phyloP scores from a whole-genome alignment of 208 protist genomes.

The Acanthamoeba culbertsoni region DNA sequence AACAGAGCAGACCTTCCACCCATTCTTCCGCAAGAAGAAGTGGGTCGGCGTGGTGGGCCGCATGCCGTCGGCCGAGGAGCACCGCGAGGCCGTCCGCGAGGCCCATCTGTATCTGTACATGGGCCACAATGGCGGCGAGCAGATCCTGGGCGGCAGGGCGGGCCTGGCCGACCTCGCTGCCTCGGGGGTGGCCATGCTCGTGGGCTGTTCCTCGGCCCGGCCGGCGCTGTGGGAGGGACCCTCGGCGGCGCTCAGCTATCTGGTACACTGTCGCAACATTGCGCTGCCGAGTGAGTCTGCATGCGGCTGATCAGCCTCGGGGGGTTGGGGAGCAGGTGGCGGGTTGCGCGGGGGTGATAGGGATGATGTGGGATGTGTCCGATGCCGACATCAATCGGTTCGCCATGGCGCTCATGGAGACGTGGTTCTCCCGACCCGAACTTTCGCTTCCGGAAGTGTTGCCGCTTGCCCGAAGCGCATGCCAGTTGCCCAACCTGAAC shows the following conservation, averaged over 20 bases:
- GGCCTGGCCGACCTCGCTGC: neutral
- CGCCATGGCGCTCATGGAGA: slow-evolving; percentile 71
- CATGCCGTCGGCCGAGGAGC: slow-evolving; percentile 45
- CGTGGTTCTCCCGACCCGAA: slow-evolving; percentile 57
- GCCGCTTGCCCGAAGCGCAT: slow-evolving; percentile 65
- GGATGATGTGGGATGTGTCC: slow-evolving; percentile 89
- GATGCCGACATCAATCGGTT: slow-evolving; percentile 86
- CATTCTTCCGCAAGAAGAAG: slow-evolving; percentile 51
- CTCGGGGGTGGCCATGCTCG: slow-evolving; percentile 71
- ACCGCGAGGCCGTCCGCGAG: slow-evolving; percentile 35
- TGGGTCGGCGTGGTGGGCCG: slow-evolving; percentile 71
- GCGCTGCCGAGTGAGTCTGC: neutral
- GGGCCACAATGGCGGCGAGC: slow-evolving; percentile 73
- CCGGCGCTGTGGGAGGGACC: slow-evolving; percentile 60
- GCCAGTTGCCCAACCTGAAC: slow-evolving; percentile 78
- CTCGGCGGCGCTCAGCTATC: neutral
- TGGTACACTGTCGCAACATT: neutral
- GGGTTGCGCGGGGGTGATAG: slow-evolving; percentile 79
- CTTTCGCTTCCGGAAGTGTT: slow-evolving; percentile 53
- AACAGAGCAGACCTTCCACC: slow-evolving; percentile 69
- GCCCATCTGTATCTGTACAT: slow-evolving; percentile 73
- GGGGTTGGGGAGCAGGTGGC: neutral
- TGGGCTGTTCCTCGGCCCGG: slow-evolving; percentile 82
- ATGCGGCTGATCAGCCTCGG: neutral
- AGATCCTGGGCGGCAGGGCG: neutral